These are phyloP conservation scores for Dillenia turbinata DNA, from an alignment of 164 flowering plant genomes.

Conservation along the genomic window DNA sequence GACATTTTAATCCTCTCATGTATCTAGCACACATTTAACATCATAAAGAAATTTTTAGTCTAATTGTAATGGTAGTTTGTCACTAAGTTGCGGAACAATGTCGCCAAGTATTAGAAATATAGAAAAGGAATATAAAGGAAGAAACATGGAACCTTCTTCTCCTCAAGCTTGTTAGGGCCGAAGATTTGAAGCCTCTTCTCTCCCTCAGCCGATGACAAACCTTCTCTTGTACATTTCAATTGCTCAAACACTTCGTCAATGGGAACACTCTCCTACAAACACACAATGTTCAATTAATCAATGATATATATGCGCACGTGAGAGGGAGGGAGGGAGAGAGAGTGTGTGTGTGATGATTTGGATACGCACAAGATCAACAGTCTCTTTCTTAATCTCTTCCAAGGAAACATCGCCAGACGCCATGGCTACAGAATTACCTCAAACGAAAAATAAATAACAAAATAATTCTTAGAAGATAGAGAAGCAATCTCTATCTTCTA, in stretches of 20 bases:
- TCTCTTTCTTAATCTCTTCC: conserved; percentile 12
- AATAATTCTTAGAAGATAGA: too few species aligned
- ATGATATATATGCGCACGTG: not conserved
- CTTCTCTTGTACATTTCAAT: conserved; percentile 25
- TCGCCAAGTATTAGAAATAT: too few species aligned
- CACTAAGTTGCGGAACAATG: too few species aligned
- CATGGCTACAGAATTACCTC: too few species aligned
- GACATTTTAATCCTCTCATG: too few species aligned
- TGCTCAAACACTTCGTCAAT: conserved; percentile 24
- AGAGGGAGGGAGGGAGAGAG: not conserved
- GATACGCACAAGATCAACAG: conserved; percentile 7
- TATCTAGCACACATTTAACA: too few species aligned
- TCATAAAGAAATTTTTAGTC: too few species aligned
- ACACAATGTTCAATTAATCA: not conserved
- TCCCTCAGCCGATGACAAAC: conserved; percentile 20
- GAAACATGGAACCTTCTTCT: conserved; percentile 13
- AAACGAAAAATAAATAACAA: too few species aligned
- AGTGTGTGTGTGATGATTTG: too few species aligned
- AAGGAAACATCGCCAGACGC: not conserved
- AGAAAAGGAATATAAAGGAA: not conserved
- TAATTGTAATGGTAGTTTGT: too few species aligned
- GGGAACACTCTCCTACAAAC: conserved; percentile 19
- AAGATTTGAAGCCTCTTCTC: conserved; percentile 21
- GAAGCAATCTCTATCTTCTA: too few species aligned
- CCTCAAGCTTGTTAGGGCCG: conserved; percentile 30